Evolutionary conservation across 768 basidiomycete species (phyloP), one percentile per base, ranked within the genome.

Genomic region (Kwoniella sp.): DNA sequence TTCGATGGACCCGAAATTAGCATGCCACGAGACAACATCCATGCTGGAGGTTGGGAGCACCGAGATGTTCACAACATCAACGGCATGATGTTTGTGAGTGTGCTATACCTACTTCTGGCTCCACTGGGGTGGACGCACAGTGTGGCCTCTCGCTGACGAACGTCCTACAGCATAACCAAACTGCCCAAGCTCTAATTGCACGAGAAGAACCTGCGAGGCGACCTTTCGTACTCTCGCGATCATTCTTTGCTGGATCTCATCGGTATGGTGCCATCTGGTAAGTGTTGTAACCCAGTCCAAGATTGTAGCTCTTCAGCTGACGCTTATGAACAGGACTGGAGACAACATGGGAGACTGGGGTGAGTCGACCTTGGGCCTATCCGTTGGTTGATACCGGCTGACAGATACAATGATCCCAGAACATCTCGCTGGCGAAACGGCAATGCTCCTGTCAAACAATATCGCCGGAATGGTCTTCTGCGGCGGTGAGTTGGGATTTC

Each of bases 1-100:
- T 99, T 99, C 84, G 95, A 97, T 71, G 96, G 95, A 0, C 96
- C 96, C 4, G 96, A 99, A 79, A 97, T 99, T 73, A 87, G 87
- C 34, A 86, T 89, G 85, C 87, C 86, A 2, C 86, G 86, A 70
- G 89, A 90, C 65, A 86, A 85, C 53, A 84, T 96, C 48, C 94
- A 98, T 75, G 83, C 92, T 73, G 92, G 90, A 30, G 93, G 92
- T 26, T 99, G 96, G 96, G 96, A 99, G 77, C 93, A 99, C 75
- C 88, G 96, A 54, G 96, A 98, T 75, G 82, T 99, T 0, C 96
- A 99, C 81, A 98, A 99, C 75, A 87, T 99, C 78, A 95, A 96
- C 76, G 96, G 96, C 52, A 93, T 97, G 92, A 87, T 96, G 58
- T 85, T 82, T 71, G 84, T 84, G 53, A 66, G 83, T 76, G 13